Evolutionary conservation across 176 grass and related monocot genomes (phyloP), one percentile per base, ranked within the genome.

Genomic region (Oryza longistaminata): DNA sequence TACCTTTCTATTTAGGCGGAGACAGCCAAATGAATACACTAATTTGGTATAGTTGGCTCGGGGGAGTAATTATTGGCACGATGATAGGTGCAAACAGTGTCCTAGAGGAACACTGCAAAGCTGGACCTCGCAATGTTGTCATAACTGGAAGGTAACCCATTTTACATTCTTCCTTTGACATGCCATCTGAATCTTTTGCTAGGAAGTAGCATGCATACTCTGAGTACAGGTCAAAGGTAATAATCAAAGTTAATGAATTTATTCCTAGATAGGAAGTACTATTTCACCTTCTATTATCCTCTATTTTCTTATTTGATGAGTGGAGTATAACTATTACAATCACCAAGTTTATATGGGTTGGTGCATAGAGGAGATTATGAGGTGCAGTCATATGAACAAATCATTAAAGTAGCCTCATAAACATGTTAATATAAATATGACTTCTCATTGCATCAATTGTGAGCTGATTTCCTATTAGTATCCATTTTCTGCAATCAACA

Each of bases 11-110:
- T 26, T 74, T 76, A 99, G 97, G 97, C 53, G 93, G 91, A 64
- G 91, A 99, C 76, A 88, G 85, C 84, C 88, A 94, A 80, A 92
- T 95, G 86, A 86, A 96, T 31, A 90, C 82, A 45, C 84, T 99
- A 44, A 96, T 99, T 84, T 99, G 97, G 97, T 99, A 99, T 89
- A 94, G 97, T 90, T 99, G 97, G 97, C 90, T 99, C 61, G 97
- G 97, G 37, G 97, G 97, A 42, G 85, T 99, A 87, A 96, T 99
- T 69, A 96, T 96, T 11, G 97, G 97, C 60, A 91, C 97, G 37
- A 99, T 99, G 97, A 86, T 94, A 72, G 97, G 93, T 34, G 76
- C 97, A 66, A 96, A 99, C 74, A 88, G 83, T 89, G 97, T 96
- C 71, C 71, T 99, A 52, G 97, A 99, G 88, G 92, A 96, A 84